phyloP scores from a whole-genome alignment of 2,329 filamentous ascomycete genomes.

The Talaromyces sp. region DNA sequence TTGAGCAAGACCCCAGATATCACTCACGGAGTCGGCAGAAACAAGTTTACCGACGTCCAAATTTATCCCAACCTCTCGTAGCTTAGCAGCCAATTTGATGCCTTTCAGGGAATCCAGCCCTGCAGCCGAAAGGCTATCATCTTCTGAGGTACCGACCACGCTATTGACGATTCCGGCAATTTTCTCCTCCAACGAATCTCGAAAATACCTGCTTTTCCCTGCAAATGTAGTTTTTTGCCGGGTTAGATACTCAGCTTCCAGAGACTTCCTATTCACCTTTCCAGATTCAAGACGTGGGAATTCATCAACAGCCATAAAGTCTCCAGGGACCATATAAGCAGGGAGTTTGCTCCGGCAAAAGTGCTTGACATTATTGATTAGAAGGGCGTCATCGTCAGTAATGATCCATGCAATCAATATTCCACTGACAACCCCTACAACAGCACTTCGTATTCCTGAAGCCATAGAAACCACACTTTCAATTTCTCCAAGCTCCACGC shows the following conservation, averaged over 20 bases:
- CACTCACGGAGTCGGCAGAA: constrained; percentile 49
- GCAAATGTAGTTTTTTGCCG: constrained; percentile 23
- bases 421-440: constrained; percentile 64
- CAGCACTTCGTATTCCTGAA: constrained; percentile 60
- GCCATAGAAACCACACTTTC: constrained; percentile 66
- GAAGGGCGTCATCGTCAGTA: constrained; percentile 42
- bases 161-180: constrained; percentile 44
- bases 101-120: constrained; percentile 66
- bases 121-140: constrained; percentile 48
- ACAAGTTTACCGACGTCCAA: constrained; percentile 62
- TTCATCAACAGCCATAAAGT: constrained; percentile 60
- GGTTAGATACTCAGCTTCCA: constrained; percentile 55
- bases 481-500: constrained; percentile 75
- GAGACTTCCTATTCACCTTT: constrained; percentile 69
- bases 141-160: constrained; percentile 41
- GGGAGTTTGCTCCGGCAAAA: constrained; percentile 74
- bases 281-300: constrained; percentile 79
- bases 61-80: constrained; percentile 57
- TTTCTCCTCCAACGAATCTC: constrained; percentile 27
- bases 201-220: constrained; percentile 19
- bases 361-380: constrained; percentile 48
- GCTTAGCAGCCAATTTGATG: constrained; percentile 61
- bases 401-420: constrained; percentile 73
- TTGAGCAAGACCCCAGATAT: constrained; percentile 34
- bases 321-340: constrained; percentile 75